phyloP scores from a whole-genome alignment of 768 basidiomycete species.

The Lactarius evosmus region DNA sequence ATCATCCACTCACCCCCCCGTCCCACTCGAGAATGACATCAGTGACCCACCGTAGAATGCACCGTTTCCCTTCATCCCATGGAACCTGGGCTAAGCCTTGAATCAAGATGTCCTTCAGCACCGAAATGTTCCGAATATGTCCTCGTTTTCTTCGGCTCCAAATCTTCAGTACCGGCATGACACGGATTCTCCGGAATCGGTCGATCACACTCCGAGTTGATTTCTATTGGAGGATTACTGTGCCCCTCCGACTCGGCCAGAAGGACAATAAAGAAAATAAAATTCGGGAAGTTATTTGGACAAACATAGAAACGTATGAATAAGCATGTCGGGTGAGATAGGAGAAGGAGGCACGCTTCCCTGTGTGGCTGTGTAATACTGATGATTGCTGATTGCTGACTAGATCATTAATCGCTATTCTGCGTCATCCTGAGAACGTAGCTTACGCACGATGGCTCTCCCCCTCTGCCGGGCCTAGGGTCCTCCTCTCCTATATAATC shows the following conservation, averaged over 20 bases:
- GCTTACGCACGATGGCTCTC: neutral
- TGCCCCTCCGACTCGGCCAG: no score
- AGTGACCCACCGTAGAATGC: neutral
- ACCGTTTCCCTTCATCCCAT: no score
- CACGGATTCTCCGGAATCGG: neutral
- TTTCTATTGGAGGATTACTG: no score
- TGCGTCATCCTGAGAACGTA: neutral
- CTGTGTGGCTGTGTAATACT: neutral
- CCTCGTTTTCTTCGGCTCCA: neutral
- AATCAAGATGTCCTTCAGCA: neutral
- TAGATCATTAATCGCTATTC: neutral
- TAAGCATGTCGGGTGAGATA: neutral
- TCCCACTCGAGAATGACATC: neutral
- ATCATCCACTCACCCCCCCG: neutral
- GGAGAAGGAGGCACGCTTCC: neutral
- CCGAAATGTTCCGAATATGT: neutral
- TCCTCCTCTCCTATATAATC: slow-evolving; percentile 1
- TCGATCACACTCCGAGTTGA: neutral
- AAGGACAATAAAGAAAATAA: no score
- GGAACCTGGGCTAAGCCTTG: neutral
- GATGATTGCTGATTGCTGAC: neutral
- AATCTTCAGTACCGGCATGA: neutral
- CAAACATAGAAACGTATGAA: neutral
- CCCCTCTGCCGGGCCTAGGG: slow-evolving; percentile 1
- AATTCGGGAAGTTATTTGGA: neutral